Evolutionary conservation across 768 basidiomycete genomes (phyloP).

Genomic region (Lanmaoa rubissima): DNA sequence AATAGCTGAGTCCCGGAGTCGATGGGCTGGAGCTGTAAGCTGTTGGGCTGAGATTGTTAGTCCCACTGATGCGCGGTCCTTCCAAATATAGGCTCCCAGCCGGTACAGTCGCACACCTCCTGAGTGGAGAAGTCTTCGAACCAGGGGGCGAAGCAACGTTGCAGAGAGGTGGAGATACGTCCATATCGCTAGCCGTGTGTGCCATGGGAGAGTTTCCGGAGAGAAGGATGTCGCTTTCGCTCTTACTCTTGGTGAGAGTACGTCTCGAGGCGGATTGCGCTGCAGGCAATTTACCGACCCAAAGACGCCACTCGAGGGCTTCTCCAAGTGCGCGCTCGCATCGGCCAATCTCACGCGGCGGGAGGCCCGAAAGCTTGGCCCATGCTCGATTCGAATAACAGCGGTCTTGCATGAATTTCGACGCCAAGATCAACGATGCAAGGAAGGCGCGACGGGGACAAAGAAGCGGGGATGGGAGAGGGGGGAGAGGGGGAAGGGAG

Average conservation of each 20-base stretch:
- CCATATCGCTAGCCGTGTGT: not conserved
- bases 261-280: slow-evolving; percentile 35
- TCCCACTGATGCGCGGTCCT: slow-evolving; percentile 3
- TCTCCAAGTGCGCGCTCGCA: slow-evolving; percentile 88
- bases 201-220: not conserved
- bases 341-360: slow-evolving; percentile 79
- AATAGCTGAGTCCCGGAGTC: slow-evolving; percentile 58
- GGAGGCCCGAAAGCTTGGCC: slow-evolving; percentile 90
- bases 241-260: slow-evolving; percentile 48
- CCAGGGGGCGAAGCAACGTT: slow-evolving; percentile 13
- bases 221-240: slow-evolving; percentile 41
- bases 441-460: slow-evolving; percentile 90
- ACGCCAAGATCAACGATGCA: slow-evolving; percentile 83
- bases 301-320: slow-evolving; percentile 87
- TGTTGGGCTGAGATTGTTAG: slow-evolving; percentile 26
- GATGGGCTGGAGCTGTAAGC: slow-evolving; percentile 39
- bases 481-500: slow-evolving; percentile 36
- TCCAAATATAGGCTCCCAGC: slow-evolving; percentile 29
- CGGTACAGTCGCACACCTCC: slow-evolving; percentile 45
- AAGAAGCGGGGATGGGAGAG: slow-evolving; percentile 75
- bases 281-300: slow-evolving; percentile 74
- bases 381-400: slow-evolving; percentile 93
- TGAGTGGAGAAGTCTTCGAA: slow-evolving; percentile 28
- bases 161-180: not conserved
- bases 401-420: slow-evolving; percentile 91